Base-by-base conservation (phyloP, 495 filamentous ascomycete genomes). In the Endocarpon pusillum region DNA sequence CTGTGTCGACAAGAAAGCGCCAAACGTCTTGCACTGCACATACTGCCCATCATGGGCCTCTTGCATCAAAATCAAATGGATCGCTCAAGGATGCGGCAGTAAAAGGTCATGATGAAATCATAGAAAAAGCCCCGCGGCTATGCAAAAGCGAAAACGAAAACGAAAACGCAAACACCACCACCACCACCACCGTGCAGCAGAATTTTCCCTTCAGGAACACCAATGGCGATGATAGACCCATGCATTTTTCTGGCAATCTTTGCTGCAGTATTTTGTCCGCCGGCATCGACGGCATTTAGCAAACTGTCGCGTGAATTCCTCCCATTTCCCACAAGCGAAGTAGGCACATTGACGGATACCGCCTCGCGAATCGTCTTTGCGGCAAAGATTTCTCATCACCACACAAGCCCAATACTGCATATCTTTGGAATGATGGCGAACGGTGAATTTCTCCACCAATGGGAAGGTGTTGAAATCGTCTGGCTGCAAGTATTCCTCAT, bases 391-490 rank as follows among this genome's bases (percentile, higher is more conserved):
- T 35, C 89, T 67, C 89, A 97, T 96, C 35, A 97, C 89, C 15
- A 97, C 87, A 34, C 85, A 87, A 6, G 89, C 89, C 89, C 89
- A 97, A 59, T 94, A 94, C 51, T 94, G 85, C 89, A 97, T 96
- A 52, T 96, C 87, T 34, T 76, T 78, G 32, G 79, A 82, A 53
- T 94, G 83, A 48, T 92, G 82, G 36, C 87, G 72, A 25, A 94
- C 83, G 9, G 89, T 97, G 53, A 94, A 96, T 54, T 94, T 94
- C 58, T 97, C 89, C 28, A 97, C 87, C 35, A 97, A 64, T 18
- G 89, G 89, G 59, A 97, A 97, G 48, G 96, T 93, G 57, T 94
- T 97, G 55, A 85, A 81, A 54, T 94, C 81, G 52, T 94, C 85
- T 1, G 85, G 81, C 3, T 89, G 69, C 3, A 89, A 60, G 44